Conservation (phyloP, 257 asterid genomes). For the Salvia miltiorrhiza region DNA sequence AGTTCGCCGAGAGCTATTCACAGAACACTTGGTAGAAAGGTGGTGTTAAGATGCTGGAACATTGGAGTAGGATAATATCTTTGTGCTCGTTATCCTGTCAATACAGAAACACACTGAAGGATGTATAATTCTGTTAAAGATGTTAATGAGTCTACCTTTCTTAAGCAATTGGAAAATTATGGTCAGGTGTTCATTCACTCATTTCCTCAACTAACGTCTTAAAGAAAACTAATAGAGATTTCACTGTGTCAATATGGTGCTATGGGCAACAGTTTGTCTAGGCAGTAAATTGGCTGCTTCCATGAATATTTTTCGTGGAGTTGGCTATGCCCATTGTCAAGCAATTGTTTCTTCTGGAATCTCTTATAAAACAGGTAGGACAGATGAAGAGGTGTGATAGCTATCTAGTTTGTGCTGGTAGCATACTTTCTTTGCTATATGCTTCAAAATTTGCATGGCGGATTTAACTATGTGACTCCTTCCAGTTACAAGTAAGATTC, state of each 20-base stretch:
- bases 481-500: slow-evolving; percentile 50
- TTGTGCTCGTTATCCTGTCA: not conserved
- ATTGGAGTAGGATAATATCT: not conserved
- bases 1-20: not conserved
- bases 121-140: not conserved
- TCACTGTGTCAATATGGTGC: not conserved
- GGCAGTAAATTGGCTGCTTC: slow-evolving; percentile 1
- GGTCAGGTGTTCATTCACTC: not conserved
- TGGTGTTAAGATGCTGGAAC: not conserved
- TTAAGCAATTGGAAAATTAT: not conserved
- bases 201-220: not conserved
- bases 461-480: slow-evolving; percentile 37
- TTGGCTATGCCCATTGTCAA: slow-evolving; percentile 8
- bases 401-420: slow-evolving; percentile 40
- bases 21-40: not conserved
- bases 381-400: slow-evolving; percentile 32
- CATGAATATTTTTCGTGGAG: slow-evolving; percentile 9
- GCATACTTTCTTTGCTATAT: slow-evolving; percentile 39
- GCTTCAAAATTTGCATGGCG: slow-evolving; percentile 51
- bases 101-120: too few relatives aligned
- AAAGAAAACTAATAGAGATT: not conserved
- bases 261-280: not conserved
- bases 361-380: slow-evolving; percentile 35
- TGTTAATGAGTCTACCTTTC: slow-evolving; percentile 15
- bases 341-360: slow-evolving; percentile 26